These are phyloP conservation scores for Talinum fruticosum DNA, from an alignment of 148 eudicot species.

Conservation along the genomic window DNA sequence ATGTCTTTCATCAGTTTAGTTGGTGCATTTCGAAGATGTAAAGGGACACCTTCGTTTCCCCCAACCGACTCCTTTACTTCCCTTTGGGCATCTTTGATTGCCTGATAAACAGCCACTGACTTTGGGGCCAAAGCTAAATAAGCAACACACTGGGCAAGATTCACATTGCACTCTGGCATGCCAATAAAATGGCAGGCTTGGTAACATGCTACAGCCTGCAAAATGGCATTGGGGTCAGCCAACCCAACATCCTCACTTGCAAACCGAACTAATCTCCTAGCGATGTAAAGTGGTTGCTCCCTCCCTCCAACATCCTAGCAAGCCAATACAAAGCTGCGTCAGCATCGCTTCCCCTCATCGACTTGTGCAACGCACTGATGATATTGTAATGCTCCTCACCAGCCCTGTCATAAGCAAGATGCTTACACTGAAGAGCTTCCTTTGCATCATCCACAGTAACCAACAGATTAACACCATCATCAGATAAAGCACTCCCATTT, in stretches of 20 bases:
- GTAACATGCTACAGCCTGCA: constrained; percentile 77
- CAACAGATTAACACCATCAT: not conserved
- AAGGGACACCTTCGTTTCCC: constrained; percentile 81
- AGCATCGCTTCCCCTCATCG: constrained; percentile 88
- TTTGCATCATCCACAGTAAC: constrained; percentile 56
- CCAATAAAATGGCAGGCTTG: constrained; percentile 84
- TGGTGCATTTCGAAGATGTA: constrained; percentile 86
- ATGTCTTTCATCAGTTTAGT: constrained; percentile 78
- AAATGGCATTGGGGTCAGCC: constrained; percentile 67
- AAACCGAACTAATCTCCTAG: constrained; percentile 69
- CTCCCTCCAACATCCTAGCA: constrained; percentile 88
- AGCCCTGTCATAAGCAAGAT: constrained; percentile 65
- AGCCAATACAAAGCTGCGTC: constrained; percentile 87
- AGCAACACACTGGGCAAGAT: constrained; percentile 73
- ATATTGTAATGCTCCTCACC: constrained; percentile 92
- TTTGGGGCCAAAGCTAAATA: constrained; percentile 82
- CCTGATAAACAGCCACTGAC: constrained; percentile 57
- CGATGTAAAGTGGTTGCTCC: constrained; percentile 79
- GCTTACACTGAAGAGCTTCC: constrained; percentile 81
- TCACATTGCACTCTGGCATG: constrained; percentile 86
- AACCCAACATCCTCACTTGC: constrained; percentile 88
- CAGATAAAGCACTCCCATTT: not conserved
- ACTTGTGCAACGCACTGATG: constrained; percentile 78
- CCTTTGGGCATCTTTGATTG: constrained; percentile 53
- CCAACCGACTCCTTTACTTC: constrained; percentile 76